A percentile compares a stretch with the other conserved stretches of the same genome.
Evolutionary conservation across 2,329 filamentous ascomycete species (phyloP).

Genomic region (Knufia fluminis): DNA sequence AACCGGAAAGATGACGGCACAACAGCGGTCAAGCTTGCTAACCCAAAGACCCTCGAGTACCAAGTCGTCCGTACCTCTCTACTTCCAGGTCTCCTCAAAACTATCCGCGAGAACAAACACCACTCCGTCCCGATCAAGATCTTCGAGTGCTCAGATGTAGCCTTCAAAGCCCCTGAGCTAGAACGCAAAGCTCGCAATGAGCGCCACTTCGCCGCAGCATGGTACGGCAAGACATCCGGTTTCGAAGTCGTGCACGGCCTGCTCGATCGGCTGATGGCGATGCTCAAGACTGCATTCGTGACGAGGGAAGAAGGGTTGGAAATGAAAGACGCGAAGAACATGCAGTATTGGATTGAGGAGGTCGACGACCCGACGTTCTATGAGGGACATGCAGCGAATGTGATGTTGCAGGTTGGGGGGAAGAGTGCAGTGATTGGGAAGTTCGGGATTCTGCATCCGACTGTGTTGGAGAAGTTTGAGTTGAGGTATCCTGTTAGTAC

Average conservation of each 20-base stretch:
- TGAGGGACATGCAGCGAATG: slow-evolving; percentile 74
- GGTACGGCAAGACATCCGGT: slow-evolving; percentile 86
- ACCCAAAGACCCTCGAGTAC: slow-evolving; percentile 88
- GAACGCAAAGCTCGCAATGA: slow-evolving; percentile 90
- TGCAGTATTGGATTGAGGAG: slow-evolving; percentile 90
- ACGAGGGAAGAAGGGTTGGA: slow-evolving; percentile 63
- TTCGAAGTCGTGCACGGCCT: slow-evolving; percentile 95
- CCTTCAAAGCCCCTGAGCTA: slow-evolving; percentile 70
- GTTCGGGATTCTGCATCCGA: slow-evolving; percentile 90
- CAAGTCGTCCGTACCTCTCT: slow-evolving; percentile 84
- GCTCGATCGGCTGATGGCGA: slow-evolving; percentile 81
- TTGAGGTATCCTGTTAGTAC: slow-evolving; percentile 88
- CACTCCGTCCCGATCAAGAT: slow-evolving; percentile 84
- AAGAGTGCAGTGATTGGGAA: slow-evolving; percentile 72
- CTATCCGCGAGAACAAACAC: slow-evolving; percentile 84
- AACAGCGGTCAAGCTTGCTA: slow-evolving; percentile 74
- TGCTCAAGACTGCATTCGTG: slow-evolving; percentile 78
- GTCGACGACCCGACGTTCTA: slow-evolving; percentile 89
- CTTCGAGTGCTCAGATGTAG: slow-evolving; percentile 84
- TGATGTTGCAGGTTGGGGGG: slow-evolving; percentile 65
- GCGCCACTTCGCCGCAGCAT: slow-evolving; percentile 90
- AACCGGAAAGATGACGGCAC: slow-evolving; percentile 81
- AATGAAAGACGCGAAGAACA: slow-evolving; percentile 46
- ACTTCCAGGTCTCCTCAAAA: slow-evolving; percentile 82
- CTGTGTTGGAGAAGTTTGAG: slow-evolving; percentile 87